Percentiles rank a stretch among this genome's conserved stretches.
phyloP scores from a whole-genome alignment of 1,284 basidiomycete species.

The Moesziomyces sp. region DNA sequence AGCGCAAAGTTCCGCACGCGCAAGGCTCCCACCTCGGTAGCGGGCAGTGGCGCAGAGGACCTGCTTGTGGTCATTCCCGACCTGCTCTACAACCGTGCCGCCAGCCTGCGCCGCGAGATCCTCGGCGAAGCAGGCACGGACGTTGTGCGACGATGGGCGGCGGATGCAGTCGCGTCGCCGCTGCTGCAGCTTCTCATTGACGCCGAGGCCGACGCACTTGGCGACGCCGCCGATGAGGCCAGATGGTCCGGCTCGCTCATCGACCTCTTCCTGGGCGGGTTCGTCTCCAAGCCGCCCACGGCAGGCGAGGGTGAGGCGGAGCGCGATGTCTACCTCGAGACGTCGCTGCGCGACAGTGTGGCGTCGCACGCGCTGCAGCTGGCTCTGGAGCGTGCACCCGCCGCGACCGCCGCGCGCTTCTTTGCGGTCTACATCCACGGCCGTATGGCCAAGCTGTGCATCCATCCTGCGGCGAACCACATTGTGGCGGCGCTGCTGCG shows the following conservation, averaged over 20 bases:
- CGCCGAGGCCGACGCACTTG: conserved; percentile 32
- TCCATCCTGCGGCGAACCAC: conserved; percentile 64
- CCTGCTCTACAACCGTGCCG: conserved; percentile 23
- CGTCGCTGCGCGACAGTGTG: conserved; percentile 59
- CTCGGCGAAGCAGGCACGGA: conserved; percentile 12
- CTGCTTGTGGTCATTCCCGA: conserved; percentile 35
- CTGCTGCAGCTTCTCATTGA: conserved; percentile 57
- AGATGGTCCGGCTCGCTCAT: conserved; percentile 35
- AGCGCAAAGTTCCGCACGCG: conserved; percentile 61
- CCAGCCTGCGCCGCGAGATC: conserved; percentile 18
- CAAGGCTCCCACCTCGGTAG: conserved; percentile 29
- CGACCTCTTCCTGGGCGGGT: conserved; percentile 51
- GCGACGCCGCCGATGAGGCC: conserved; percentile 11
- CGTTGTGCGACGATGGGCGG: conserved; percentile 39
- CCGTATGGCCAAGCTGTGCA: conserved; percentile 56
- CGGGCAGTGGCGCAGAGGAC: conserved; percentile 6
- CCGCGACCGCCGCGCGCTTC: conserved; percentile 35
- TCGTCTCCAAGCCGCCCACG: conserved; percentile 17
- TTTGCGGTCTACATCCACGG: conserved; percentile 54
- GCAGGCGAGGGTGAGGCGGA: conserved; percentile 7
- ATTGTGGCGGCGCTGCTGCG: conserved; percentile 51
- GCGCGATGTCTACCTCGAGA: conserved; percentile 57
- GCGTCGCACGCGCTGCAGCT: conserved; percentile 62
- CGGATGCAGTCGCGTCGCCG: conserved; percentile 54
- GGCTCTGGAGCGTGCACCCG: conserved; percentile 26